Base-by-base conservation (phyloP, 2,329 filamentous ascomycete genomes). In the Raffaelea ambrosiae region DNA sequence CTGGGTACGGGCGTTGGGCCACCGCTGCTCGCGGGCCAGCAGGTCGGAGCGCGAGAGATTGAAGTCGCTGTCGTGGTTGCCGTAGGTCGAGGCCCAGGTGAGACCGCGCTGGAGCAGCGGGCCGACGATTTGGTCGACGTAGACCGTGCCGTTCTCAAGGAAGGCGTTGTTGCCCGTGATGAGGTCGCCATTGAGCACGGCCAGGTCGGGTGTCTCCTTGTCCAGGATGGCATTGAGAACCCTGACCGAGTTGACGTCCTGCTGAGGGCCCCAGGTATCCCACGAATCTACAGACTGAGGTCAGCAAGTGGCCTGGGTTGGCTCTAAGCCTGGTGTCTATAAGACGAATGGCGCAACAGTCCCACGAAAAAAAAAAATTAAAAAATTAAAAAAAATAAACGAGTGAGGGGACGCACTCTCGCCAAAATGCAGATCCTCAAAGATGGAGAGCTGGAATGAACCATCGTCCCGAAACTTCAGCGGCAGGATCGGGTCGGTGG, bases 401-500 rank as follows among this genome's bases (percentile, higher is more conserved):
- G 39, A 10, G 20, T 18, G 22, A 4, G 18, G 14, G n/a, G 13
- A 14, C 7, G 20, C 9, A 78, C 78, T 74, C 62, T 88, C 84
- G 10, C 83, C 84, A 58, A 84, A 84, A 59, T 88, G 84, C 8
- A 88, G 63, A 55, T 88, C 84, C 23, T 78, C 74, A 51, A 88
- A 84, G 13, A 88, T 71, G 2, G 78, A 66, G 29, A 78, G 65
- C 45, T 74, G 70, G 54, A 78, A 77, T 0, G 65, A 70, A 5
- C 71, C 72, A 40, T 73, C 66, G 1, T 54, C 19, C 9, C 58
- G 60, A 53, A 77, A 74, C 48, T 47, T 50, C n/a, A 56, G 48
- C 26, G 51, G 44, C 9, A 38, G 35, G 8, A 38, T n/a, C 35
- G 35, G 35, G 35, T n/a, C 16, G 7, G 35, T 10, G 7, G 35